These are phyloP conservation scores for Alternaria postmessia DNA, from an alignment of 2,329 filamentous ascomycete genomes.

Conservation along the genomic window DNA sequence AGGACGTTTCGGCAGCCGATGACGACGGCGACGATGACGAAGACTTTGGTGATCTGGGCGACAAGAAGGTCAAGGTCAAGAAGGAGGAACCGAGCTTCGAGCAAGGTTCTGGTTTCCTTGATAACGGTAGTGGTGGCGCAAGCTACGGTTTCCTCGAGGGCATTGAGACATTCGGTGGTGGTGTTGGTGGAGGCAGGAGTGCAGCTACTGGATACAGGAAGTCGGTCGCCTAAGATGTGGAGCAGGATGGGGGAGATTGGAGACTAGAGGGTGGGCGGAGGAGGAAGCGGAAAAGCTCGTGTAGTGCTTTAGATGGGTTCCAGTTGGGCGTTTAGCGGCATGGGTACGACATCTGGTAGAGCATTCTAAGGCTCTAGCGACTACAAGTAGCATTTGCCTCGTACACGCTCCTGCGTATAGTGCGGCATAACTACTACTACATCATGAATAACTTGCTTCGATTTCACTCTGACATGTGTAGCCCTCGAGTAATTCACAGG, in stretches of 20 bases:
- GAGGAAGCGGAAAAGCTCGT: neutral
- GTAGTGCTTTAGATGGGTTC: neutral
- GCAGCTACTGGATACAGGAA: neutral
- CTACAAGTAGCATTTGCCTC: neutral
- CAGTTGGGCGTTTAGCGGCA: neutral
- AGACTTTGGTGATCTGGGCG: constrained; percentile 10
- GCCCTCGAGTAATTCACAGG: neutral
- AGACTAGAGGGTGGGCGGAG: too few species aligned
- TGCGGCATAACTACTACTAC: neutral
- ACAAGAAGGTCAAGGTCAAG: neutral
- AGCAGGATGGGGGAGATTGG: neutral
- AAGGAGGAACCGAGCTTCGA: constrained; percentile 8
- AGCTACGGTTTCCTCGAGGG: neutral
- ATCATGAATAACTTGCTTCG: neutral
- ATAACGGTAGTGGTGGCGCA: neutral
- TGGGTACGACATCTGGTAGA: neutral
- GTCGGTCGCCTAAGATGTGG: neutral
- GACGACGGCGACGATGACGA: constrained; percentile 26
- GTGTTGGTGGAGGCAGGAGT: neutral
- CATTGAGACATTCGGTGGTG: neutral
- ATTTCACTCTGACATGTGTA: neutral
- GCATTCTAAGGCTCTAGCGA: neutral
- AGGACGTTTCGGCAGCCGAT: constrained; percentile 1
- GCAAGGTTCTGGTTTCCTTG: neutral
- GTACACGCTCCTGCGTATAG: neutral